Conservation (phyloP, 257 asterid species). For the Penstemon barbatus region DNA sequence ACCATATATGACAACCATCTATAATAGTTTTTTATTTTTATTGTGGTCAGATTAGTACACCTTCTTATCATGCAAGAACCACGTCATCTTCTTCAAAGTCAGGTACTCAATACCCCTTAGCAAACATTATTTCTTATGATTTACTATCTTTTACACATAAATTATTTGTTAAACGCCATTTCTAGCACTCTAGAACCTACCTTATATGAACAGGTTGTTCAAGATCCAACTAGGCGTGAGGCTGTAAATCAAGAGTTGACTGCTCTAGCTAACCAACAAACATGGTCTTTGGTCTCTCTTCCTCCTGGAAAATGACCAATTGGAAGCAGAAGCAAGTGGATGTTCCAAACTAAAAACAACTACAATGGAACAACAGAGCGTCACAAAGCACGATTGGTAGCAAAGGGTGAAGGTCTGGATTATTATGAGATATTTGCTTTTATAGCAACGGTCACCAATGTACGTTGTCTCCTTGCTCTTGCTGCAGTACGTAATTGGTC, state of each 20-base stretch:
- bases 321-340: background rate
- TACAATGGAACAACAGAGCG: background rate
- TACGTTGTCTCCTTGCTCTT: too few species aligned
- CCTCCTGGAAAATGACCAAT: background rate
- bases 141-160: background rate
- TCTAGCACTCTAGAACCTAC: background rate
- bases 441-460: too few species aligned
- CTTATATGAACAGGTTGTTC: background rate
- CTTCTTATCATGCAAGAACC: background rate
- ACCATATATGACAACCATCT: too few species aligned
- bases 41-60: background rate
- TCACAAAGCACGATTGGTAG: background rate
- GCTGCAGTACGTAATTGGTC: too few species aligned
- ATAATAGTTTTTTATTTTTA: background rate
- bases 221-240: background rate
- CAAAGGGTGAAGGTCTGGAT: background rate
- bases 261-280: background rate
- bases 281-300: background rate
- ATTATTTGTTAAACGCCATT: background rate
- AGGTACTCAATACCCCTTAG: background rate
- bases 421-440: too few species aligned
- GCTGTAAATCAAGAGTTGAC: background rate
- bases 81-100: too few species aligned
- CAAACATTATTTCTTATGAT: background rate
- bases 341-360: background rate